These are phyloP conservation scores for Zostera marina DNA, from an alignment of 116 monocot species.

Conservation along the genomic window DNA sequence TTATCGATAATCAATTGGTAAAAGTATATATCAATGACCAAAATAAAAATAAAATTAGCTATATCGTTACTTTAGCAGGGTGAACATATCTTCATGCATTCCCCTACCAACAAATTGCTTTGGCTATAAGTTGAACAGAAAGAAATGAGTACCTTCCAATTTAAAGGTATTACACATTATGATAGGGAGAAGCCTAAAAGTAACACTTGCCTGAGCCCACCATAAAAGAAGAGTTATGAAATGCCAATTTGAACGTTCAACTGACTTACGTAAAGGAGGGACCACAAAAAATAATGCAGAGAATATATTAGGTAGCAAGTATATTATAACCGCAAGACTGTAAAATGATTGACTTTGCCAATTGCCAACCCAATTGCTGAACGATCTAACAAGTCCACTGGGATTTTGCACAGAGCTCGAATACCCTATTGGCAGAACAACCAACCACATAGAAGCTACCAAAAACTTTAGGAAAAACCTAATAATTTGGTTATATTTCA, in stretches of 20 bases:
- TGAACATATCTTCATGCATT: conserved; percentile 85
- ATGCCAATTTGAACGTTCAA: conserved; percentile 72
- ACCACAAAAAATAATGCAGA: conserved; percentile 73
- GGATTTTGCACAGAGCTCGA: conserved; percentile 77
- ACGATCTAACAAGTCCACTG: conserved; percentile 65
- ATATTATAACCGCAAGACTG: conserved; percentile 65
- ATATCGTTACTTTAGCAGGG: conserved; percentile 66
- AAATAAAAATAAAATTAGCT: neutral
- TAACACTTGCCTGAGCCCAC: conserved; percentile 84
- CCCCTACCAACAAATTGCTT: conserved; percentile 91
- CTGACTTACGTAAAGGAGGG: conserved; percentile 39
- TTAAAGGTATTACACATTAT: conserved; percentile 13
- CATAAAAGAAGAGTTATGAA: conserved; percentile 59
- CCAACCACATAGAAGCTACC: conserved; percentile 71
- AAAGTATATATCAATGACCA: neutral
- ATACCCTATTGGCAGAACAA: conserved; percentile 67
- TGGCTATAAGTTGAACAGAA: conserved; percentile 31
- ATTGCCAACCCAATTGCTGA: conserved; percentile 66
- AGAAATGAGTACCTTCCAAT: neutral
- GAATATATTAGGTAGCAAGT: conserved; percentile 86
- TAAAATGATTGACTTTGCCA: conserved; percentile 59
- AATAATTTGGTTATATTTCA: conserved; percentile 65
- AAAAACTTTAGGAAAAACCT: conserved; percentile 76
- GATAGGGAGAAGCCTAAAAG: neutral
- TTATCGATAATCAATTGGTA: neutral